Evolutionary conservation across 176 grass and related monocot species (phyloP), one percentile per base, ranked within the genome.

Genomic region (Saccharum officinarum): DNA sequence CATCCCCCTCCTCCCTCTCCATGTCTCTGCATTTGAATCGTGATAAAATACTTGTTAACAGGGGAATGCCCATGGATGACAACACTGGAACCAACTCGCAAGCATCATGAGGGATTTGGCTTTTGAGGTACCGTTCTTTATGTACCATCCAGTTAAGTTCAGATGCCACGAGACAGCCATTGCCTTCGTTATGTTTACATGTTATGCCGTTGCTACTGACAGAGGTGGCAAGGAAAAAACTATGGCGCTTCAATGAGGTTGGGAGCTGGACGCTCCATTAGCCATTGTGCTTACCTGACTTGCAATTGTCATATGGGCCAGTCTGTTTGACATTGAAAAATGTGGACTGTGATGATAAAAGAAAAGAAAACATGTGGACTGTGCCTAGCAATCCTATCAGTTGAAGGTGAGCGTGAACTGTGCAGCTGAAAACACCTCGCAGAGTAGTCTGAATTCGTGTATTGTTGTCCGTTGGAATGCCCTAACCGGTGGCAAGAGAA

Each of bases 21-120:
- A 15, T 10, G 61, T 59, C 28, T 33, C 41, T 34, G 40, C 37
- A 23, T 16, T 47, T 75, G 67, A 77, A 22, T 59, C 8, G 20
- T 84, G 59, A 83, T 49, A 80, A 41, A 37, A 36, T 36, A 41
- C 10, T 39, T 38, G 12, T 73, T 64, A 6, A 86, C 80, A 98
- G 96, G 85, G 88, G 89, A 46, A 66, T 95, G 69, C 80, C 84
- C 55, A 40, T 98, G 86, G 91, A 92, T 18, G 86, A 64, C 63
- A 82, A 57, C 57, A 79, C 46, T 44, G 84, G 80, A 83, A 75
- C 81, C 74, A 83, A 86, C 14, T 44, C 67, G 4, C 60, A 85
- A 80, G 44, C 85, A 63, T 74, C 87, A 25, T 37, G 36, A 78
- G 72, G 55, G 31, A 69, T 47, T 47, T 47, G 45, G 9, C 45